Evolutionary conservation across 1,284 basidiomycete genomes (phyloP).

Genomic region (Pascua sp.): DNA sequence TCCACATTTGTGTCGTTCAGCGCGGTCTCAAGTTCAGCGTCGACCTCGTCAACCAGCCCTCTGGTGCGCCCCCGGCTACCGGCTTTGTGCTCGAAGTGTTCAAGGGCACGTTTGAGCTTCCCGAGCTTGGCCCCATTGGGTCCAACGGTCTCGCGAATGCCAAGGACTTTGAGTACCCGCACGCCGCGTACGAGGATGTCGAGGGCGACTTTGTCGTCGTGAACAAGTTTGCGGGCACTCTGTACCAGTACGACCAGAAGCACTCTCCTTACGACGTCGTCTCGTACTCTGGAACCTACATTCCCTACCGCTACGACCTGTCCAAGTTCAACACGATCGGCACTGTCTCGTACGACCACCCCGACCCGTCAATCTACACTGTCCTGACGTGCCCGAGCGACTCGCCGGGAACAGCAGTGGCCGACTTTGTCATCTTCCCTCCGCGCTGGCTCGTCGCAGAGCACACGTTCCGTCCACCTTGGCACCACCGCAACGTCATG

Average conservation of each 20-base stretch:
- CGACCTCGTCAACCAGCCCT: constrained; percentile 6
- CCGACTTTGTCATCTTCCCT: constrained; percentile 26
- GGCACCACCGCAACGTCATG: constrained; percentile 62
- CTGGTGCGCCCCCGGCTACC: constrained; percentile 14
- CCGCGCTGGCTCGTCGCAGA: constrained; percentile 42
- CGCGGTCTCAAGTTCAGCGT: constrained; percentile 66
- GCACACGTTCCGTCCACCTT: constrained; percentile 45
- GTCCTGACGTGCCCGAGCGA: constrained; percentile 41
- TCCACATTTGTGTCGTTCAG: constrained; percentile 63
- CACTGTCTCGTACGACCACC: constrained; percentile 57
- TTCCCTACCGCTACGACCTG: constrained; percentile 68
- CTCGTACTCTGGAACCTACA: constrained; percentile 66
- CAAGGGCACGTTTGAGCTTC: constrained; percentile 62
- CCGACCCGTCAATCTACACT: constrained; percentile 38
- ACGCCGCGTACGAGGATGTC: constrained; percentile 61
- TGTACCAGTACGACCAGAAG: constrained; percentile 53
- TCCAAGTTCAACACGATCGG: constrained; percentile 65
- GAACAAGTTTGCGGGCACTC: constrained; percentile 12
- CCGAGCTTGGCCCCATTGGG: constrained; percentile 65
- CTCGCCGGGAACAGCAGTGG: constrained; percentile 59
- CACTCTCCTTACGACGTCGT: constrained; percentile 57
- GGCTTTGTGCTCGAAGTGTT: constrained; percentile 61
- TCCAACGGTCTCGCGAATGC: constrained; percentile 61
- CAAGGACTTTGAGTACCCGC: constrained; percentile 62
- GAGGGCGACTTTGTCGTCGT: constrained; percentile 54